Base-by-base conservation (phyloP, 176 grass and related monocot genomes). In the Phoenix dactylifera region DNA sequence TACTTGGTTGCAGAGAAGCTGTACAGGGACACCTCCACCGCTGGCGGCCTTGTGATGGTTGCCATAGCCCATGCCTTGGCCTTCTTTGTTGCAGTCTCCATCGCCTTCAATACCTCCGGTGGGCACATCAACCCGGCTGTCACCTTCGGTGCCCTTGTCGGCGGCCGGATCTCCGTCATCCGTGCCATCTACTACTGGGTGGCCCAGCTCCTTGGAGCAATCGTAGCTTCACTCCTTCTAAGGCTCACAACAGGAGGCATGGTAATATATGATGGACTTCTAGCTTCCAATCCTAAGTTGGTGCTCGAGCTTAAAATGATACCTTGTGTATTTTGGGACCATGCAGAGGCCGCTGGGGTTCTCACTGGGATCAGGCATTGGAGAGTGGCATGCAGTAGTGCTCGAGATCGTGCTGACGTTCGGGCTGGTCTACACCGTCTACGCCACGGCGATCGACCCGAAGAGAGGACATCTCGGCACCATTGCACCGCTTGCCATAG, bases 51-150 rank as follows among this genome's bases (percentile, higher is more conserved):
- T 16, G 70, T 85, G 58, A 79, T 81, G 0, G 76, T 88, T 78
- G 84, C 87, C 15, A 50, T 91, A 4, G 92, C 92, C 1, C 81
- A 97, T 64, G 86, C 87, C 39, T 72, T 97, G 24, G 93, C 81
- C 0, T 59, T 97, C 0, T 53, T 76, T 3, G 87, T 68, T 16
- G 93, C 87, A 0, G 84, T 92, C 9, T 67, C 93, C 1, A 73
- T 88, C 7, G 69, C 87, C 18, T 19, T 91, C 20, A 91, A 98
- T 74, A 73, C 88, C 28, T 98, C 87, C 0, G 93, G 93, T 2
- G 93, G 93, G 4, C 93, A 98, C 71, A 79, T 92, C 66, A 98
- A 98, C 78, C 93, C 93, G 1, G 87, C 81, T 18, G 22, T 98
- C 48, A 98, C 93, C 4, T 88, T 97, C 68, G 84, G 81, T 30